Conservation (phyloP, 2,329 filamentous ascomycete species). For the Orbilia brochopaga region DNA sequence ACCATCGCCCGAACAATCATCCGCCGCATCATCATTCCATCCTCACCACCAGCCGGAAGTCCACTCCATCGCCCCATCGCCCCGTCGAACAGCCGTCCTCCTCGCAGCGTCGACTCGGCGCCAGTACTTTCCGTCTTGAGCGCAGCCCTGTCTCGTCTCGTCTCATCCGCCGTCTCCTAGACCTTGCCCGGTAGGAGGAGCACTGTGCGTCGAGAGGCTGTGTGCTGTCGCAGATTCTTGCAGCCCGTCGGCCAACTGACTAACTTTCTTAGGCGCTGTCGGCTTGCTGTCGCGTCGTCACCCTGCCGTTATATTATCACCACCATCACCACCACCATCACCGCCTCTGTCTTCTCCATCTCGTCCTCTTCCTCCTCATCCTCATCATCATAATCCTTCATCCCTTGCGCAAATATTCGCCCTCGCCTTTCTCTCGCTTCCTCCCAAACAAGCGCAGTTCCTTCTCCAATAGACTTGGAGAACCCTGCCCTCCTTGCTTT, state of each 20-base stretch:
- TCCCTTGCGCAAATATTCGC: not conserved
- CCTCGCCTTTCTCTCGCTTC: not conserved
- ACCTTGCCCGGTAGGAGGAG: slow-evolving; percentile 7
- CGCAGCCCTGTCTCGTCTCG: slow-evolving; percentile 42
- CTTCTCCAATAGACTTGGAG: slow-evolving; percentile 37
- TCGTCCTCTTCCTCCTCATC: slow-evolving; percentile 14
- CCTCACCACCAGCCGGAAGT: not conserved
- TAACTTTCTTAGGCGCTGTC: slow-evolving; percentile 7
- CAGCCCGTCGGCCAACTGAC: not conserved
- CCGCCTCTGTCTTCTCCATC: slow-evolving; percentile 12
- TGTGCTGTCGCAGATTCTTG: slow-evolving; percentile 32
- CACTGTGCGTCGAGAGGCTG: slow-evolving; percentile 16
- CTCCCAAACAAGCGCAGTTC: slow-evolving; percentile 13
- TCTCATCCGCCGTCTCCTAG: slow-evolving; percentile 31
- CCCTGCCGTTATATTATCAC: slow-evolving; percentile 18
- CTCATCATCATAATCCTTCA: not conserved
- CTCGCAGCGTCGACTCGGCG: slow-evolving; percentile 20
- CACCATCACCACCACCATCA: slow-evolving; percentile 6
- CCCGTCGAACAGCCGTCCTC: not conserved
- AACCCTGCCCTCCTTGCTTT: slow-evolving; percentile 43
- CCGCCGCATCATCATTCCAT: not conserved
- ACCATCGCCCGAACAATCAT: slow-evolving; percentile 2
- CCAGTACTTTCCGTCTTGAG: slow-evolving; percentile 34
- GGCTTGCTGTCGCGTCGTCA: slow-evolving; percentile 33
- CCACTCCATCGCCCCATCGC: not conserved